These are phyloP conservation scores for Globisporangium okanoganense DNA, from an alignment of 352 stramenopile genomes.

Conservation along the genomic window DNA sequence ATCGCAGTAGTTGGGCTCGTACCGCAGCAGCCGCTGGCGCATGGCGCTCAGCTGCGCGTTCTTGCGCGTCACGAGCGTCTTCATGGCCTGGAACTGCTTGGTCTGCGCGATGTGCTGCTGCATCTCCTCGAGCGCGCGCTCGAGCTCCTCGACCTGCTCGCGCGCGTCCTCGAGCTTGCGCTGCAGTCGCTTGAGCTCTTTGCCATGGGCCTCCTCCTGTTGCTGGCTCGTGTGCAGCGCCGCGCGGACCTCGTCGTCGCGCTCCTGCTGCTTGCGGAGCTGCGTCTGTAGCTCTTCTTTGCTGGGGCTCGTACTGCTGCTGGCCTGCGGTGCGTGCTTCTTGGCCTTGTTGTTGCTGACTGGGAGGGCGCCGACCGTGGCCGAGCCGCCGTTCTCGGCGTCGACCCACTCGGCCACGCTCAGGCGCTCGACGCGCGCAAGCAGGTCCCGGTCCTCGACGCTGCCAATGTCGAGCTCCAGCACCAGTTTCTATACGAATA, in stretches of 20 bases:
- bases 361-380: constrained; percentile 17
- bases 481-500: constrained; percentile 38
- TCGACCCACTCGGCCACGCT: constrained; percentile 69
- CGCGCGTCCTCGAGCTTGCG: constrained; percentile 51
- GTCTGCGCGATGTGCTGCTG: constrained; percentile 72
- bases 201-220: constrained; percentile 48
- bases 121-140: constrained; percentile 50
- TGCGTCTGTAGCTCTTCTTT: constrained; percentile 35
- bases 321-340: background rate
- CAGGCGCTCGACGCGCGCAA: constrained; percentile 74
- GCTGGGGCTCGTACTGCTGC: constrained; percentile 9
- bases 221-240: constrained; percentile 40
- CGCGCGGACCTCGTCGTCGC: constrained; percentile 47
- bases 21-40: constrained; percentile 62
- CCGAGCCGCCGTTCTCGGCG: constrained; percentile 27
- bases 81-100: constrained; percentile 84
- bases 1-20: constrained; percentile 58
- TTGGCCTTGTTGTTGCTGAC: constrained; percentile 17
- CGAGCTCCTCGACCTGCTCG: constrained; percentile 52
- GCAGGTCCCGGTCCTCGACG: constrained; percentile 69
- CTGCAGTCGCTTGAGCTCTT: constrained; percentile 50
- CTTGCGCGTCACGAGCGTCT: constrained; percentile 77
- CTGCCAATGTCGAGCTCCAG: constrained; percentile 70
- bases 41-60: constrained; percentile 74
- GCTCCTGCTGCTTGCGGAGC: constrained; percentile 23